Conservation (phyloP, 805 yeast species). For the Kazachstania bromeliacearum region DNA sequence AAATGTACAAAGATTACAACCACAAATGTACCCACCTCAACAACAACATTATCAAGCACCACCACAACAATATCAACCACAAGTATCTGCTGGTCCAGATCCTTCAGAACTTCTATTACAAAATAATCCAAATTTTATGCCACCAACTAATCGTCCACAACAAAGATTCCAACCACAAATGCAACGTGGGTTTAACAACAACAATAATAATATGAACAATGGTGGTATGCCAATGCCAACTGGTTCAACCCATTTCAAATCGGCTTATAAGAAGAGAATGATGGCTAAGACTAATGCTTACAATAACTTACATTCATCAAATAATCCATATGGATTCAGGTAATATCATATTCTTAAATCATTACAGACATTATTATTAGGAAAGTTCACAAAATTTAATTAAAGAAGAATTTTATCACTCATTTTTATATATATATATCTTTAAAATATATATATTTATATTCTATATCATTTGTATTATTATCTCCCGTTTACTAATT, state of each 20-base stretch:
- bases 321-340: slow-evolving; percentile 39
- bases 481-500: background rate
- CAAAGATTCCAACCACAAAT: slow-evolving; percentile 3
- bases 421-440: slow-evolving; percentile 2
- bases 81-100: slow-evolving; percentile 15
- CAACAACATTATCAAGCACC: slow-evolving; percentile 20
- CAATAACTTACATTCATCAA: slow-evolving; percentile 33
- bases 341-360: too few relatives aligned
- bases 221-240: background rate
- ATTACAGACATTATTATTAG: too few relatives aligned
- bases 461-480: background rate
- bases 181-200: slow-evolving; percentile 5
- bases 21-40: slow-evolving; percentile 5
- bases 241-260: slow-evolving; percentile 23
- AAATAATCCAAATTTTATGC: slow-evolving; percentile 42
- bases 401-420: background rate
- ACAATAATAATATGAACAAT: slow-evolving; percentile 2
- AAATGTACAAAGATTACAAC: slow-evolving; percentile 1
- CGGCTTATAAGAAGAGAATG: slow-evolving; percentile 33
- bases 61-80: slow-evolving; percentile 12
- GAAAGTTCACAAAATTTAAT: too few relatives aligned
- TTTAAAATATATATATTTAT: background rate
- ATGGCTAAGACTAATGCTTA: slow-evolving; percentile 13
- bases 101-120: slow-evolving; percentile 37
- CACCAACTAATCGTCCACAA: slow-evolving; percentile 2